Percentiles rank a stretch among this genome's conserved stretches.
These are phyloP conservation scores for Oenanthe javanica DNA, from an alignment of 140 eudicot genomes.

Conservation along the genomic window DNA sequence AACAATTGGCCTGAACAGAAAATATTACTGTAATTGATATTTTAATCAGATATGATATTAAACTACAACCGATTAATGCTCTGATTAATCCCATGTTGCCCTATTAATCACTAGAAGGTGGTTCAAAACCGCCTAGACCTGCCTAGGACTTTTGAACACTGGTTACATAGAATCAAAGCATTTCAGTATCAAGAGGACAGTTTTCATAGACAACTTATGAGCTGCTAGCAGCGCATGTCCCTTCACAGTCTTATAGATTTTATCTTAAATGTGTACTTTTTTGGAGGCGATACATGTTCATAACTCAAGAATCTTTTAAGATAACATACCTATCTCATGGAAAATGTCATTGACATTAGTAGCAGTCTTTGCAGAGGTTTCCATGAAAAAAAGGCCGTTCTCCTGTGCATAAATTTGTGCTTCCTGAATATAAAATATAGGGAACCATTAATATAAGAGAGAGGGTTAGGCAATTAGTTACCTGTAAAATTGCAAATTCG, in stretches of 20 bases:
- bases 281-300: background rate
- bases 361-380: slow-evolving; percentile 56
- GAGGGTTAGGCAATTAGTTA: background rate
- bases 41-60: background rate
- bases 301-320: background rate
- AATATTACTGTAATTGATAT: background rate
- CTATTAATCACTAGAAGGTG: background rate
- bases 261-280: too few relatives aligned
- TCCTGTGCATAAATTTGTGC: slow-evolving; percentile 44
- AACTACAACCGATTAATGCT: background rate
- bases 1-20: background rate
- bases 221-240: background rate
- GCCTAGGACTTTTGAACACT: background rate
- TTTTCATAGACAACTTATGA: background rate
- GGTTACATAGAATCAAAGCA: background rate
- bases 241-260: background rate
- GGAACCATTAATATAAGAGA: background rate
- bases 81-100: background rate
- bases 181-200: background rate
- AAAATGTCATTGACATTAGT: slow-evolving; percentile 43
- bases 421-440: slow-evolving; percentile 22
- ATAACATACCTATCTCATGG: slow-evolving; percentile 40
- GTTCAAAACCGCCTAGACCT: background rate
- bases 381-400: slow-evolving; percentile 52
- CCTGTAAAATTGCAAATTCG: background rate